Conservation (phyloP, 768 basidiomycete species). For the Naematelia aurantialba region DNA sequence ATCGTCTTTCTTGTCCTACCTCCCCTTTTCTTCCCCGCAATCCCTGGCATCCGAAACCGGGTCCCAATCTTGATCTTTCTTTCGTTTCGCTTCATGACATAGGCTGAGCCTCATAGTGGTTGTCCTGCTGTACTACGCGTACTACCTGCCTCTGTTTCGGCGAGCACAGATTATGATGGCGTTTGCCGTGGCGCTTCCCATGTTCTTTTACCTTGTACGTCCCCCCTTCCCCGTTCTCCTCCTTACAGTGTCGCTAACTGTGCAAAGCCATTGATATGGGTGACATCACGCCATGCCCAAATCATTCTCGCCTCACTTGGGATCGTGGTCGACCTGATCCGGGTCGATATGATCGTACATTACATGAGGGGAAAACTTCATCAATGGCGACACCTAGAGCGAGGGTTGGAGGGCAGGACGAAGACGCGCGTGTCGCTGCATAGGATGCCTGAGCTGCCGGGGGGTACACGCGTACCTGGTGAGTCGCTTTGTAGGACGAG, state of each 20-base stretch:
- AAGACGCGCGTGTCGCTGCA: constrained; percentile 3
- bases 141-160: constrained; percentile 18
- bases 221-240: background rate
- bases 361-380: constrained; percentile 3
- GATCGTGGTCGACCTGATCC: constrained; percentile 19
- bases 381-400: background rate
- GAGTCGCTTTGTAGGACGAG: background rate
- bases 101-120: constrained; percentile 7
- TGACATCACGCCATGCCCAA: constrained; percentile 16
- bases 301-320: constrained; percentile 26
- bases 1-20: too few species aligned
- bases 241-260: background rate
- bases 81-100: background rate
- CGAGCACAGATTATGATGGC: constrained; percentile 16
- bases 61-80: too few species aligned
- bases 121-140: constrained; percentile 19
- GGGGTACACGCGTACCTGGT: constrained; percentile 21
- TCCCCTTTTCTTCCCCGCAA: constrained; percentile 1
- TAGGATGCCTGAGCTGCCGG: constrained; percentile 12
- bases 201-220: constrained; percentile 24
- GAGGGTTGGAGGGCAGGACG: background rate
- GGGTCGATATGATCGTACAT: constrained; percentile 18
- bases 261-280: constrained; percentile 25
- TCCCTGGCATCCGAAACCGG: too few species aligned
- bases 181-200: constrained; percentile 17